phyloP scores from a whole-genome alignment of 2,329 filamentous ascomycete species.

The Teratosphaeria zuluensis region DNA sequence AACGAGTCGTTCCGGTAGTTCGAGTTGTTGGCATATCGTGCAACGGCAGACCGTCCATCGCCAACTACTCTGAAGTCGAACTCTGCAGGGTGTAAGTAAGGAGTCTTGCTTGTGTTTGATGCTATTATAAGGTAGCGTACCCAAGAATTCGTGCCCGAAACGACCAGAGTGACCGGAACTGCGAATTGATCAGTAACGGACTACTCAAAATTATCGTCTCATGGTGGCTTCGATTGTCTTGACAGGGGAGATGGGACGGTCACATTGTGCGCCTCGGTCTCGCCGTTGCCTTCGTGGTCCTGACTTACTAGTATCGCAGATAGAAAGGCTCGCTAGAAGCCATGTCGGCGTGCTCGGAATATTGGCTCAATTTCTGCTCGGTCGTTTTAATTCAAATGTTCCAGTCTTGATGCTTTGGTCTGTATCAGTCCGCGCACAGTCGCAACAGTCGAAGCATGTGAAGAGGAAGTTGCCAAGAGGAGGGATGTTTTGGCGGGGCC shows the following conservation, averaged over 20 bases:
- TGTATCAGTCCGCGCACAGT: neutral
- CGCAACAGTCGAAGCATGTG: neutral
- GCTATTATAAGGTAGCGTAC: slow-evolving; percentile 46
- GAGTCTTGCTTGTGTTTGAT: neutral
- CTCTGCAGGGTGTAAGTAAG: slow-evolving; percentile 45
- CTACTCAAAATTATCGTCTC: neutral
- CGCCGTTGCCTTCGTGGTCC: too few relatives aligned
- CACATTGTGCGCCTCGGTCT: too few relatives aligned
- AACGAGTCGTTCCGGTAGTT: slow-evolving; percentile 98
- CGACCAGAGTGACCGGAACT: slow-evolving; percentile 96
- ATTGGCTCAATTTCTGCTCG: slow-evolving; percentile 41
- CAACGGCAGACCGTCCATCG: slow-evolving; percentile 85
- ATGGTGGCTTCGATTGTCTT: too few relatives aligned
- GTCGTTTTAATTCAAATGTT: neutral
- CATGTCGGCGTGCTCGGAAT: neutral
- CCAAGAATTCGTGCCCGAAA: slow-evolving; percentile 96
- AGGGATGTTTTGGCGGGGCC: neutral
- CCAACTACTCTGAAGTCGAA: slow-evolving; percentile 92
- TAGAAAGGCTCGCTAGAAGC: slow-evolving; percentile 71
- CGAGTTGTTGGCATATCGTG: slow-evolving; percentile 97
- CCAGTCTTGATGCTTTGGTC: neutral
- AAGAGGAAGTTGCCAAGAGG: neutral
- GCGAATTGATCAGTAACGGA: neutral
- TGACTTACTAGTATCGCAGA: slow-evolving; percentile 84
- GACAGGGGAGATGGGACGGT: too few relatives aligned